phyloP scores from a whole-genome alignment of 202 grass and related monocot genomes.

The Zizania palustris region DNA sequence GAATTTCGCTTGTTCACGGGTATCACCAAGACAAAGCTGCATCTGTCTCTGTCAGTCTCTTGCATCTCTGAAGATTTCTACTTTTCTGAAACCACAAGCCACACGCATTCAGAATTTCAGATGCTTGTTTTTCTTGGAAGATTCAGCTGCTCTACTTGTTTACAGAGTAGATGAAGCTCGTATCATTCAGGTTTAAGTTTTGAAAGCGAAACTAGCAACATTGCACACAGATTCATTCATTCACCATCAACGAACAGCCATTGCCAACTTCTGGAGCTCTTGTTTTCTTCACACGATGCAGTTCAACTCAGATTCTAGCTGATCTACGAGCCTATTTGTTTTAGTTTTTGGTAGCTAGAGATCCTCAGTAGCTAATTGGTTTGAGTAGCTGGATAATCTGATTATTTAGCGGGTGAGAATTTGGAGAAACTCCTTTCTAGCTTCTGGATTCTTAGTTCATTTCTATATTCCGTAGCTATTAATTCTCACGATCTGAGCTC shows the following conservation, averaged over 20 bases:
- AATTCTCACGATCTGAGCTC: too few relatives aligned
- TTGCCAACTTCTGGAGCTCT: neutral
- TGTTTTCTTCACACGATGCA: neutral
- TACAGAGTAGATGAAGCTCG: too few relatives aligned
- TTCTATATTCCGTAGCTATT: too few relatives aligned
- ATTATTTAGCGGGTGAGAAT: too few relatives aligned
- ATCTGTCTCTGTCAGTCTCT: neutral
- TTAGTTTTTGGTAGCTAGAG: too few relatives aligned
- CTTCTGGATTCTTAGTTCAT: too few relatives aligned
- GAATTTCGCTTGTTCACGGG: neutral
- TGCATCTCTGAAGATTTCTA: neutral
- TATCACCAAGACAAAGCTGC: neutral
- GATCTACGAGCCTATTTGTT: too few relatives aligned
- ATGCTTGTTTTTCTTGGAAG: too few relatives aligned
- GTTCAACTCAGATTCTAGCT: neutral
- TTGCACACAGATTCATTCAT: neutral
- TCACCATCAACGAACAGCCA: neutral
- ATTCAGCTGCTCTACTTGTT: too few relatives aligned
- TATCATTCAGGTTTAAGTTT: neutral
- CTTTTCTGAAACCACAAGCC: neutral
- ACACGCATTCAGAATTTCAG: neutral
- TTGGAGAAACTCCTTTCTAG: too few relatives aligned
- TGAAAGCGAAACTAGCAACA: neutral
- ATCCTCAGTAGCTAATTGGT: too few relatives aligned
- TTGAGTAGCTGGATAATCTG: too few relatives aligned